Evolutionary conservation across 2,329 filamentous ascomycete genomes (phyloP).

Genomic region (Fusarium nelsonii): DNA sequence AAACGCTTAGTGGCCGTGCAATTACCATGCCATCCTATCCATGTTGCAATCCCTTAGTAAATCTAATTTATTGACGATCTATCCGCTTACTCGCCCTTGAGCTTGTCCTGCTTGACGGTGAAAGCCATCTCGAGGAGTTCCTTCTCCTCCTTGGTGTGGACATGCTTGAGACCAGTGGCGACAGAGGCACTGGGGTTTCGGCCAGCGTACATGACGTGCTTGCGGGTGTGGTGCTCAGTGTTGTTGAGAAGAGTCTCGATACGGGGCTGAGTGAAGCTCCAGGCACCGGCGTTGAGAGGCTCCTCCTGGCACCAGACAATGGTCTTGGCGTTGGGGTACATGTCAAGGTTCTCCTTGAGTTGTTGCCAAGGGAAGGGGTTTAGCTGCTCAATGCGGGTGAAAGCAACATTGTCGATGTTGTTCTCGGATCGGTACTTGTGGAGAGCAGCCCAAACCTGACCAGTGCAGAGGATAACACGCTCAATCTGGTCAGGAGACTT

Average conservation of each 20-base stretch:
- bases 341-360: constrained; percentile 95
- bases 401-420: constrained; percentile 88
- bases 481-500: constrained; percentile 88
- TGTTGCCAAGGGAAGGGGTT: constrained; percentile 99
- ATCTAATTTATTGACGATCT: constrained; percentile 7
- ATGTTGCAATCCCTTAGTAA: constrained; percentile 23
- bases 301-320: constrained; percentile 99
- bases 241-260: constrained; percentile 96
- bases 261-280: constrained; percentile 96
- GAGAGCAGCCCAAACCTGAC: constrained; percentile 92
- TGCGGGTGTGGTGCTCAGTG: constrained; percentile 90
- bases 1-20: constrained; percentile 40
- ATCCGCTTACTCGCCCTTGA: constrained; percentile 70
- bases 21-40: constrained; percentile 33
- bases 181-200: constrained; percentile 93
- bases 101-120: constrained; percentile 74
- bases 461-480: constrained; percentile 92
- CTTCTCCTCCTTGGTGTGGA: constrained; percentile 92
- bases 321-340: constrained; percentile 96
- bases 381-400: constrained; percentile 96
- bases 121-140: constrained; percentile 79
- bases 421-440: constrained; percentile 91
- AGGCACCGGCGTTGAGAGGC: constrained; percentile 95
- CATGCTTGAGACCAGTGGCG: constrained; percentile 89
- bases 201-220: constrained; percentile 97